Evolutionary conservation across 2,329 filamentous ascomycete genomes (phyloP), one percentile per base, ranked within the genome.

Genomic region (Coniochaeta hoffmannii): DNA sequence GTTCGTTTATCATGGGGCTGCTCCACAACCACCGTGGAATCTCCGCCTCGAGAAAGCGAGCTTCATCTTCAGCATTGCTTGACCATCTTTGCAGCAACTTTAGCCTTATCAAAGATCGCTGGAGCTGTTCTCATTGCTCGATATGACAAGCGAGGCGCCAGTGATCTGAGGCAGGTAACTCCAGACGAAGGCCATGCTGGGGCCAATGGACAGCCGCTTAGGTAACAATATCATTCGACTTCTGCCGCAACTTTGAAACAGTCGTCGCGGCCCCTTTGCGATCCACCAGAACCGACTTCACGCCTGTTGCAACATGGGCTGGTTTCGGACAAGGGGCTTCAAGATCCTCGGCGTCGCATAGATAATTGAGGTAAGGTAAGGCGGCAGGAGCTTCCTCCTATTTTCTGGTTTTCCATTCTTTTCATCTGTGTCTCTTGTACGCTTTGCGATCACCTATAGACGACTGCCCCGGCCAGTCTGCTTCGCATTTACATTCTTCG

Each of bases 201-300:
- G n/a, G n/a, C 41, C 22, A 46, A 26, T 46, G 61, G 36, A 32
- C 28, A 53, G 58, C 56, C 55, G 60, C 63, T 66, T 65, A 63
- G 49, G 53, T 61, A 62, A 62, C 38, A 51, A 61, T 3, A 68
- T 68, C 65, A 65, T 65, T 66, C 67, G 64, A 71, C 63, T 73
- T 46, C 68, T 75, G 72, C 61, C 63, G 66, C 76, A 77, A 61
- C 56, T 64, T 69, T 78, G 76, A 79, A 79, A 78, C 76, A n/a
- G 61, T 59, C 56, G 54, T 46, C 41, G 41, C 41, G 12, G 63
- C 54, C 54, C 54, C 36, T 54, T 54, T 46, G 10, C 15, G 38
- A 11, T 44, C 38, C 38, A 32, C 38, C 38, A 54, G 28, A 44
- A 46, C n/a, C 22, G 41, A 46, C 41, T 46, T 46, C 41, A 28